A percentile compares a stretch with the other conserved stretches of the same genome.
Evolutionary conservation across 176 grass and related monocot genomes (phyloP).

Genomic region (Elymus sibiricus): DNA sequence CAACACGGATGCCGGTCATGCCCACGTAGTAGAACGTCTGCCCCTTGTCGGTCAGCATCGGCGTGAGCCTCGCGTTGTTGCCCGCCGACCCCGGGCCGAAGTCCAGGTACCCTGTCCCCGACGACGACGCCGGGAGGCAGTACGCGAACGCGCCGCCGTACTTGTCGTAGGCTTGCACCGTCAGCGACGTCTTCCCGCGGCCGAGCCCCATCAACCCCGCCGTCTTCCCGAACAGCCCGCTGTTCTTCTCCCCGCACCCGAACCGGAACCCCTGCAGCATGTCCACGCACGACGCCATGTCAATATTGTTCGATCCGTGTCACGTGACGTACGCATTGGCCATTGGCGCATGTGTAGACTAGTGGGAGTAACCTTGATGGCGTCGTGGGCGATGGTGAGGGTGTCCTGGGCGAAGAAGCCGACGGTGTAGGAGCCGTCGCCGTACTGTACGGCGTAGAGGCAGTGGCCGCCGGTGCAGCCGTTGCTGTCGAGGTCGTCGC

Average conservation of each 20-base stretch:
- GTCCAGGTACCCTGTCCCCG: slow-evolving; percentile 54
- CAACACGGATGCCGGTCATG: slow-evolving; percentile 52
- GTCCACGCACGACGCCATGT: too few relatives aligned
- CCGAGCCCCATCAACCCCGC: slow-evolving; percentile 78
- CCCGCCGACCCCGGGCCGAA: slow-evolving; percentile 30
- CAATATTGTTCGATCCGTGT: too few relatives aligned
- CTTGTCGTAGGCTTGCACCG: slow-evolving; percentile 43
- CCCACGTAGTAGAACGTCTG: slow-evolving; percentile 80
- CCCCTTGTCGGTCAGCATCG: slow-evolving; percentile 40
- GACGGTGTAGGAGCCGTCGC: slow-evolving; percentile 64
- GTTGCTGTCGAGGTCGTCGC: slow-evolving; percentile 30
- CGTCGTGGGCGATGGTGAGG: slow-evolving; percentile 40
- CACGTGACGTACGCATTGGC: too few relatives aligned
- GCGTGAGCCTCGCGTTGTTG: slow-evolving; percentile 47
- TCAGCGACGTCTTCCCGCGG: slow-evolving; percentile 48
- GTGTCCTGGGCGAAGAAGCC: slow-evolving; percentile 74
- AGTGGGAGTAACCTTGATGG: not conserved
- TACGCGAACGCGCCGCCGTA: slow-evolving; percentile 71
- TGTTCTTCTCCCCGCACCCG: slow-evolving; percentile 74
- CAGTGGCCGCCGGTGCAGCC: slow-evolving; percentile 48
- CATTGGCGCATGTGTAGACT: too few relatives aligned
- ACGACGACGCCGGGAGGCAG: slow-evolving; percentile 54
- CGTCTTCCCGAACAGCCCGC: slow-evolving; percentile 54
- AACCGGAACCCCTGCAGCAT: slow-evolving; percentile 33
- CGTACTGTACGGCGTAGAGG: slow-evolving; percentile 59